Evolutionary conservation across 805 yeast genomes (phyloP).

Genomic region (Sugiyamaella valdiviana): DNA sequence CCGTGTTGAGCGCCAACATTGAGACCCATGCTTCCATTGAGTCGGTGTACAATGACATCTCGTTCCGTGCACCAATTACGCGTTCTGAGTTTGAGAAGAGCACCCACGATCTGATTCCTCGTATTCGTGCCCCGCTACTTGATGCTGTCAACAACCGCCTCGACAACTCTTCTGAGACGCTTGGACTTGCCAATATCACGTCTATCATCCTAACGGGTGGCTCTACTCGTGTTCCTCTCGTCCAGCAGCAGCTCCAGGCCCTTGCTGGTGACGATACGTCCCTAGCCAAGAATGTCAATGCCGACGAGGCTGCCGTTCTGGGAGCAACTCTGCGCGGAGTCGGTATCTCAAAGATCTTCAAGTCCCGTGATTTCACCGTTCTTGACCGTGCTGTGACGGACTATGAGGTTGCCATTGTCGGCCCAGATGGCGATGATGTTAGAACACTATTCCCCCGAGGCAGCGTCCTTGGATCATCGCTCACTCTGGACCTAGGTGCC

Average conservation of each 20-base stretch:
- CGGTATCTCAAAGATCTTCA: constrained; percentile 59
- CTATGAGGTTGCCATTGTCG: constrained; percentile 37
- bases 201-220: constrained; percentile 88
- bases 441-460: constrained; percentile 44
- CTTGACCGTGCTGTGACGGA: constrained; percentile 49
- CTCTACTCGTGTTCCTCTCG: constrained; percentile 81
- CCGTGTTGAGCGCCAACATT: constrained; percentile 76
- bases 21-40: constrained; percentile 78
- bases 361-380: constrained; percentile 54
- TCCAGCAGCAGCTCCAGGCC: constrained; percentile 54
- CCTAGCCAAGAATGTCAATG: constrained; percentile 73
- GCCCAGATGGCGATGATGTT: constrained; percentile 26
- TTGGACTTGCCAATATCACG: constrained; percentile 36
- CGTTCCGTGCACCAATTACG: constrained; percentile 59
- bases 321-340: constrained; percentile 88
- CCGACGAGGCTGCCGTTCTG: constrained; percentile 89
- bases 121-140: constrained; percentile 50
- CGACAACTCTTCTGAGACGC: constrained; percentile 23
- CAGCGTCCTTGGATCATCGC: constrained; percentile 31
- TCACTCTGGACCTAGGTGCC: not conserved
- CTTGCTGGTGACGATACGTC: constrained; percentile 54
- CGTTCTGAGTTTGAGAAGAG: constrained; percentile 76
- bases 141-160: constrained; percentile 38
- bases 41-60: constrained; percentile 63
- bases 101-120: constrained; percentile 37